Evolutionary conservation across 805 yeast genomes (phyloP), one percentile per base, ranked within the genome.

Genomic region (Blastobotrys chiropterorum): DNA sequence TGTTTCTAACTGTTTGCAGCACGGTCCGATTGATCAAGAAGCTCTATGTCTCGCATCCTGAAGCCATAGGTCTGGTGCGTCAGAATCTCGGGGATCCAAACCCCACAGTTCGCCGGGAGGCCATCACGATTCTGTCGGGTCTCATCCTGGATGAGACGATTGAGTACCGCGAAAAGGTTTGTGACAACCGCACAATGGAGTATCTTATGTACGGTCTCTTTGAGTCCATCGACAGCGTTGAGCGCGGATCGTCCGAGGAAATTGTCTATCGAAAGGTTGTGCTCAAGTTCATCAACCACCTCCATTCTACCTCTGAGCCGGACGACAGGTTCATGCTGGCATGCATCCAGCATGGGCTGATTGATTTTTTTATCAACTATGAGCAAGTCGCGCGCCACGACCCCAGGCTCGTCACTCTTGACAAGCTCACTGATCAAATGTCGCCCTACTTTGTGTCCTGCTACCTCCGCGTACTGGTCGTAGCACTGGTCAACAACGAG

Each of bases 31-130:
- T 56, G 42, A 21, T 54, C 15, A 19, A 26, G 26, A 45, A 43
- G 38, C 34, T 50, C 14, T 51, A 47, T 30, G 7, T 46, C 11
- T 21, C 46, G 16, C 47, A 39, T 19, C 41, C 45, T 3, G 50
- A 52, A n/a, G 38, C 52, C 1, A 11, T 40, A 17, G 48, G 48
- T 13, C 48, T 56, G 13, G 38, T 55, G 46, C 40, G 46, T 31
- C 42, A 48, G 22, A 26, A 43, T 16, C 20, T 48, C 39, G n/a
- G 34, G n/a, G 19, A 26, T 13, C 26, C 46, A 7, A 42, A 26
- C 19, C 47, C 43, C 11, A 19, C 16, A 7, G 43, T 19, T 21
- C 46, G 51, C 8, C 46, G 26, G 13, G 26, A 38, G 15, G 54
- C 54, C 7, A 5, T 54, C n/a, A 22, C 30, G 14, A 47, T 50